phyloP scores from a whole-genome alignment of 331 rosid genomes.

The Arachis monticola region DNA sequence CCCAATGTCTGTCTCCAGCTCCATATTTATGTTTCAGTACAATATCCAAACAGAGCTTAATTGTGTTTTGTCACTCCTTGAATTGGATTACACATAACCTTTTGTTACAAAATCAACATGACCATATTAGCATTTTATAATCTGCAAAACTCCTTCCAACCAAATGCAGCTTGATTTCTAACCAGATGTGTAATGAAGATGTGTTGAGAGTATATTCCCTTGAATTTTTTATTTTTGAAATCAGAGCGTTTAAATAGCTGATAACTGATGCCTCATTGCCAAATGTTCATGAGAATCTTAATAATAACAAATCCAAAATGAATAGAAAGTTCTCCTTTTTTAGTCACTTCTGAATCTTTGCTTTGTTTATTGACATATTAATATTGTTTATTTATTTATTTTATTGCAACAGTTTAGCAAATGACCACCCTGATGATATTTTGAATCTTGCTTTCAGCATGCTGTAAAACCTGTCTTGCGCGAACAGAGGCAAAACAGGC shows the following conservation, averaged over 20 bases:
- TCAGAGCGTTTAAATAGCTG: neutral
- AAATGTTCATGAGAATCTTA: constrained; percentile 2
- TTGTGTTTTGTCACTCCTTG: neutral
- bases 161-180: too few relatives aligned
- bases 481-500: constrained; percentile 41
- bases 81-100: neutral
- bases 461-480: constrained; percentile 50
- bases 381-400: neutral
- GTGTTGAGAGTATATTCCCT: neutral
- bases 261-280: neutral
- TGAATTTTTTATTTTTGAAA: neutral
- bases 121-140: neutral
- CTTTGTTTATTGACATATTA: neutral
- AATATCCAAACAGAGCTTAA: too few relatives aligned
- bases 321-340: neutral
- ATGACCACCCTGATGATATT: constrained; percentile 14
- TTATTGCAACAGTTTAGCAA: neutral
- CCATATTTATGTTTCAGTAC: too few relatives aligned
- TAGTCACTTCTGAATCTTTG: neutral
- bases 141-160: too few relatives aligned
- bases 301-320: neutral
- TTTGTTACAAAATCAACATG: neutral
- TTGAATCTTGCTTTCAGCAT: constrained; percentile 48
- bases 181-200: too few relatives aligned
- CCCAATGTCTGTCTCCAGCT: too few relatives aligned